Evolutionary conservation across 2,329 filamentous ascomycete genomes (phyloP).

Genomic region (Triangularia setosa): DNA sequence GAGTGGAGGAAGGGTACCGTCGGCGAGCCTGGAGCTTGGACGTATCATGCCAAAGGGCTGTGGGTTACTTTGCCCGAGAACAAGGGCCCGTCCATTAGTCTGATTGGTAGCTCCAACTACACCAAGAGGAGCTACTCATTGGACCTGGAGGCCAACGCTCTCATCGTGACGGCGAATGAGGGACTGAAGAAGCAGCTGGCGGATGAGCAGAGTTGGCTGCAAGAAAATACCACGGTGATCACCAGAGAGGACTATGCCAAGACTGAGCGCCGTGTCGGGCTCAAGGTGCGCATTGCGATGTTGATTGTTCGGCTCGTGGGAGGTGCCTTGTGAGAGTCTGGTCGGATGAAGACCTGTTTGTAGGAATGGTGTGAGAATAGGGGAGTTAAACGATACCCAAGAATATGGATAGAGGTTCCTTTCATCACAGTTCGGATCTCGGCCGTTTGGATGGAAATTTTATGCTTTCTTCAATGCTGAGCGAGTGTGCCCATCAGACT

Average conservation of each 20-base stretch:
- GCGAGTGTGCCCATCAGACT: neutral
- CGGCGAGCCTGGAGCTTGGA: constrained; percentile 81
- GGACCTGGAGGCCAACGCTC: constrained; percentile 83
- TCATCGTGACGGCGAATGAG: constrained; percentile 77
- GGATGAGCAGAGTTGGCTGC: constrained; percentile 75
- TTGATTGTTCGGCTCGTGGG: constrained; percentile 86
- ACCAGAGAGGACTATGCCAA: constrained; percentile 75
- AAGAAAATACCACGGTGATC: constrained; percentile 66
- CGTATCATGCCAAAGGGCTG: constrained; percentile 94
- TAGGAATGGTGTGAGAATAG: neutral
- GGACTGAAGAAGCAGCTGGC: constrained; percentile 68
- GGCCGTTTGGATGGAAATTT: neutral
- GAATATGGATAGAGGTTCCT: neutral
- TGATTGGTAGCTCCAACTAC: constrained; percentile 93
- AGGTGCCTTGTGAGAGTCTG: constrained; percentile 70
- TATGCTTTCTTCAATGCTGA: neutral
- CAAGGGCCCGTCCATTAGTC: constrained; percentile 66
- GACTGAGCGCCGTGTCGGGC: constrained; percentile 76
- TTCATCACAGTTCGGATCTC: neutral
- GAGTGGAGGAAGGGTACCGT: constrained; percentile 87
- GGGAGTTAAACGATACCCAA: neutral
- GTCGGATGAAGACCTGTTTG: neutral
- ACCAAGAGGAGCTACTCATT: constrained; percentile 90
- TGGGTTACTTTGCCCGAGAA: constrained; percentile 76
- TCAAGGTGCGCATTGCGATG: constrained; percentile 86